Evolutionary conservation across 73 alveolate genomes (phyloP).

Genomic region (Tetrahymena borealis): DNA sequence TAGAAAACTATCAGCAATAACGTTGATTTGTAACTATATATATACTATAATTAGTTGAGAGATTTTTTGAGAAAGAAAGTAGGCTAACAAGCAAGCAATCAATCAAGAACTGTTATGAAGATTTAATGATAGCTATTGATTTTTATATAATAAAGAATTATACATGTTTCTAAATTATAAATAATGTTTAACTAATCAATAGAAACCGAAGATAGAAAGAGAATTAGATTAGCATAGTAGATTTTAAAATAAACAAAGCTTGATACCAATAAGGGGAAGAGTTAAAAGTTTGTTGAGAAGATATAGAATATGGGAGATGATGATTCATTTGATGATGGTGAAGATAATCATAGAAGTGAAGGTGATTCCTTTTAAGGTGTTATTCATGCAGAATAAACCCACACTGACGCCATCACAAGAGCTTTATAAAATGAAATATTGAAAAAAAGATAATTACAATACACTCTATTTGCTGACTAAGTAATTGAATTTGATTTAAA

Average conservation of each 20-base stretch:
- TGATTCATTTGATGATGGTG: background rate
- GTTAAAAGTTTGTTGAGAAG: background rate
- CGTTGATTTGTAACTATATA: no score
- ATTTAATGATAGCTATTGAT: no score
- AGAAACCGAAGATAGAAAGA: slow-evolving; percentile 35
- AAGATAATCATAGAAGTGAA: background rate
- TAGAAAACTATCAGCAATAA: no score
- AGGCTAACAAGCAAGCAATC: no score
- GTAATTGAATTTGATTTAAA: background rate
- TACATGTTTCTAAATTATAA: no score
- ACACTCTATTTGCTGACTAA: slow-evolving; percentile 27
- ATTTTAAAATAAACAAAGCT: slow-evolving; percentile 20
- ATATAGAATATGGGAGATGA: slow-evolving; percentile 7
- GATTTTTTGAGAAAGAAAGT: no score
- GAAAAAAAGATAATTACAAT: slow-evolving; percentile 4
- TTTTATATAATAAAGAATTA: no score
- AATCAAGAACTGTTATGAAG: no score
- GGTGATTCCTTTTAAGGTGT: background rate
- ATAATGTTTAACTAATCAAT: no score
- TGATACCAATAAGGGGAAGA: slow-evolving; percentile 1
- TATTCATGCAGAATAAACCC: background rate
- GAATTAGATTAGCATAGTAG: slow-evolving; percentile 39
- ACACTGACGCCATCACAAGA: slow-evolving; percentile 1
- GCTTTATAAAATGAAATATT: background rate
- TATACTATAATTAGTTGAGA: no score